phyloP scores from a whole-genome alignment of 2,329 filamentous ascomycete genomes.

The Penicillium vulpinum region DNA sequence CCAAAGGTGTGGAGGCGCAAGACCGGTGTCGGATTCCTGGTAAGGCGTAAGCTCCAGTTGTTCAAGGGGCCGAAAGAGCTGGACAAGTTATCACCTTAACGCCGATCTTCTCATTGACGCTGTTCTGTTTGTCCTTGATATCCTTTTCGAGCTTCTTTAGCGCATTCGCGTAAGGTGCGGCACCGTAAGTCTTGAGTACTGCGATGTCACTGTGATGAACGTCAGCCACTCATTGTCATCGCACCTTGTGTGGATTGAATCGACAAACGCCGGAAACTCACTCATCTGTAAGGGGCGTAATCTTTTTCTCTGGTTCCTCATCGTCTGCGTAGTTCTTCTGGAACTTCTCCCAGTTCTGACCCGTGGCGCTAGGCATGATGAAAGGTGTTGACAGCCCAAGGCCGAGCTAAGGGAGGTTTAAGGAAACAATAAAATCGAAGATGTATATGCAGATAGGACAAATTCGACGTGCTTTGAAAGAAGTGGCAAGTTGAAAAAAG shows the following conservation, averaged over 20 bases:
- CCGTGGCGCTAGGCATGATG: constrained; percentile 88
- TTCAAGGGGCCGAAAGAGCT: constrained; percentile 12
- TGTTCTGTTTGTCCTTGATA: constrained; percentile 98
- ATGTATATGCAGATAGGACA: constrained; percentile 7
- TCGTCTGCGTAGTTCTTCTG: constrained; percentile 96
- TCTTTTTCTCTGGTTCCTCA: constrained; percentile 99
- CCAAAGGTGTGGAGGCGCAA: constrained; percentile 98
- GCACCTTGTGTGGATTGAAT: not conserved
- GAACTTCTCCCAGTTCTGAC: constrained; percentile 97
- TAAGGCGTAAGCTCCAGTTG: constrained; percentile 27
- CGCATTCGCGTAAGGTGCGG: constrained; percentile 88
- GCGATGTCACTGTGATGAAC: constrained; percentile 78
- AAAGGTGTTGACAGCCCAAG: constrained; percentile 34
- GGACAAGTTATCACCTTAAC: constrained; percentile 40
- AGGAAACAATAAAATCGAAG: constrained; percentile 5
- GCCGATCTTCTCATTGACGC: constrained; percentile 97
- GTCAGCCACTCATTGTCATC: constrained; percentile 33
- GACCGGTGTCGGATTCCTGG: constrained; percentile 95
- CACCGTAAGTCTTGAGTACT: constrained; percentile 98
- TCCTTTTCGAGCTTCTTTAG: constrained; percentile 98
- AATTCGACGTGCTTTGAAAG: not conserved
- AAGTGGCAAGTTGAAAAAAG: constrained; percentile 13
- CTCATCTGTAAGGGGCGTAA: constrained; percentile 95
- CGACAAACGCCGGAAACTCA: constrained; percentile 51
- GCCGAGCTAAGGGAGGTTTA: constrained; percentile 15